phyloP scores from a whole-genome alignment of 441 rosid genomes.

The Syzygium syzygioides region DNA sequence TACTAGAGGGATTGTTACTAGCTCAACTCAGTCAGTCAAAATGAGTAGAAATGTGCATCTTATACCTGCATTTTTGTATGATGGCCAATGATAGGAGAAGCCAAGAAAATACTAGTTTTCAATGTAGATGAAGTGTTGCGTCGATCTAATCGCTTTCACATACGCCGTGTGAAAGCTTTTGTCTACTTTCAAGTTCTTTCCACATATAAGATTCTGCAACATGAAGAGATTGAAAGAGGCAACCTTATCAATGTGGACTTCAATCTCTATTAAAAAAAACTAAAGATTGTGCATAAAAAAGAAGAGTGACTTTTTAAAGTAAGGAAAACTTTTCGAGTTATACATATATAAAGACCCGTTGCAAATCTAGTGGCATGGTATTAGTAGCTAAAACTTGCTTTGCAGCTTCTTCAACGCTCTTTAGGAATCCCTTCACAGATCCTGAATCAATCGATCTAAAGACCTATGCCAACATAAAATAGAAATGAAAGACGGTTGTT shows the following conservation, averaged over 20 bases:
- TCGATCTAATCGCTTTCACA: constrained; percentile 64
- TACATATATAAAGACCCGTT: background rate
- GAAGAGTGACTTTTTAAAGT: background rate
- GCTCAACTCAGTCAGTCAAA: background rate
- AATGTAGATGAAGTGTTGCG: constrained; percentile 64
- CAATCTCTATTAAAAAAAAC: background rate
- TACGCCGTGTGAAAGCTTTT: constrained; percentile 72
- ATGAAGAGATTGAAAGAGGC: background rate
- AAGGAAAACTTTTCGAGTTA: background rate
- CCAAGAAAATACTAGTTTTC: constrained; percentile 78
- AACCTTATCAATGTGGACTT: background rate
- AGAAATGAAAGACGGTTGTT: background rate
- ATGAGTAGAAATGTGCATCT: background rate
- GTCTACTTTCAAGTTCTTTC: constrained; percentile 67
- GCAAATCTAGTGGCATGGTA: background rate
- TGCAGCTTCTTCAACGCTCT: background rate
- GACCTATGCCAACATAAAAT: background rate
- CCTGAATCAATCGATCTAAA: background rate
- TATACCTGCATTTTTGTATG: constrained; percentile 71
- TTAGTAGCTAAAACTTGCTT: background rate
- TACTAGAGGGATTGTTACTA: background rate
- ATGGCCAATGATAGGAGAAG: constrained; percentile 64
- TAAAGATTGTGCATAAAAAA: background rate
- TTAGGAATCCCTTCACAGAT: background rate
- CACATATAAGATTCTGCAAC: constrained; percentile 53